Evolutionary conservation across 2,329 filamentous ascomycete genomes (phyloP), one percentile per base, ranked within the genome.

Genomic region (Talaromyces sp.): DNA sequence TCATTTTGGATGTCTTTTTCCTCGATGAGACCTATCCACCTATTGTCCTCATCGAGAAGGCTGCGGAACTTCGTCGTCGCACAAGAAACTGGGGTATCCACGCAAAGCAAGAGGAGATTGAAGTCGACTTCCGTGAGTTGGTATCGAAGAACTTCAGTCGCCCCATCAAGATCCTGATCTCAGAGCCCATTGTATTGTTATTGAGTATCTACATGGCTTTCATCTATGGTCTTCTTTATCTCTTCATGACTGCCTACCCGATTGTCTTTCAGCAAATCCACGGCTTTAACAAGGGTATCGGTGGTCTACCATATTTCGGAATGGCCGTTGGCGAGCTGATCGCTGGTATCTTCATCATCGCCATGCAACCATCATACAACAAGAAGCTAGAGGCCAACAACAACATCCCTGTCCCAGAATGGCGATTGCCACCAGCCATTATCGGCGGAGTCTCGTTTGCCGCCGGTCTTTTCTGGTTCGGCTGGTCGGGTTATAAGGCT

Each of bases 21-120:
- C 77, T 87, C 29, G 74, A 84, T 60, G 86, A 88, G 71, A 84
- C 84, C 0, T 88, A 88, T 67, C 82, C 85, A 0, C 86, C 86
- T 0, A 79, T 86, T 0, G 83, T 88, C 15, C 78, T 88, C 2
- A 82, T 88, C 43, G 74, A 77, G 17, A 88, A 88, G 70, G 85
- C 85, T 3, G 74, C 80, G 3, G 83, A 86, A 67, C 72, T 87
- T 1, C 77, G 85, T 36, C 79, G 85, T 38, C 74, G 83, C 29
- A 87, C 85, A 1, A 82, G 81, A 72, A 87, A 87, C 67, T 87
- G 85, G 84, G 85, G 85, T 11, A 86, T 87, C 60, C 85, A 88
- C 70, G 85, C 85, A n/a, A 85, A 84, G 70, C 78, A 81, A 65
- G 83, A 85, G 68, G 83, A 85, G 74, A 82, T 84, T 53, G 83